These are phyloP conservation scores for Gillenia trifoliata DNA, from an alignment of 306 rosid species.

Conservation along the genomic window DNA sequence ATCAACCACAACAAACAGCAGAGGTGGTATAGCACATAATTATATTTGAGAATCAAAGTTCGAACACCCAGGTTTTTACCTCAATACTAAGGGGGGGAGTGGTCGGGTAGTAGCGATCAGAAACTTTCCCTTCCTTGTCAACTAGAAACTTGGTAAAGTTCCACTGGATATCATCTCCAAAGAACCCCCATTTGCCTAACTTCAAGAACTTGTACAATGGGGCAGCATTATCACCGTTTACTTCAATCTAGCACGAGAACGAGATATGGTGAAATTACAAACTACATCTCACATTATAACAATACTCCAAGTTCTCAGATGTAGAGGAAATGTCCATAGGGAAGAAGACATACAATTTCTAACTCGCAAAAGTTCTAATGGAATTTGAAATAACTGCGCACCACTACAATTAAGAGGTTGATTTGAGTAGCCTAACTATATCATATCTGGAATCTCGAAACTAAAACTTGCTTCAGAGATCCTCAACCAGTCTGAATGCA, in stretches of 20 bases:
- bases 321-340: background rate
- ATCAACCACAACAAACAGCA: background rate
- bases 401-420: background rate
- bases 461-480: background rate
- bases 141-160: slow-evolving; percentile 70
- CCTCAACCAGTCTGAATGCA: too few species aligned
- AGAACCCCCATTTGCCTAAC: slow-evolving; percentile 66
- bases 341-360: background rate
- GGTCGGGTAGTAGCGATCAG: slow-evolving; percentile 69
- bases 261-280: background rate
- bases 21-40: background rate
- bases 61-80: slow-evolving; percentile 31
- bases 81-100: slow-evolving; percentile 71
- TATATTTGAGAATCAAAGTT: background rate
- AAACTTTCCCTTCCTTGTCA: slow-evolving; percentile 61
- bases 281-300: background rate
- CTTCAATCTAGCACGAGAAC: slow-evolving; percentile 54
- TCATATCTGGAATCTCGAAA: background rate
- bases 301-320: background rate
- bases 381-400: background rate
- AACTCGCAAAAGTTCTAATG: background rate
- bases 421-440: background rate
- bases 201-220: slow-evolving; percentile 72
- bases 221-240: slow-evolving; percentile 60
- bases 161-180: slow-evolving; percentile 82